These are phyloP conservation scores for Ophioceras dolichostomum DNA, from an alignment of 2,329 filamentous ascomycete species.

Conservation along the genomic window DNA sequence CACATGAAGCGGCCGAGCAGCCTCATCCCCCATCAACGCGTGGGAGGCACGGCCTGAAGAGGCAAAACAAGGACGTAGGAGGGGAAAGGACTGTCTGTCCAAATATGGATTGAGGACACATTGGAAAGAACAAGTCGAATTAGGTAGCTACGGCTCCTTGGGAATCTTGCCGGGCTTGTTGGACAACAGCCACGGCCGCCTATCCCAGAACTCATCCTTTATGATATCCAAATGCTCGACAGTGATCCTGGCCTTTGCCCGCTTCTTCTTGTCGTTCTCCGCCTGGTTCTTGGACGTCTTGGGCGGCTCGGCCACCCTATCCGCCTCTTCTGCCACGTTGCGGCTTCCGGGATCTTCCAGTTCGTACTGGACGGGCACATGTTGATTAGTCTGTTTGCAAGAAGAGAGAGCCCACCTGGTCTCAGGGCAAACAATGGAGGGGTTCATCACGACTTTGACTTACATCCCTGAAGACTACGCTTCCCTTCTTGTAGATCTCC, in stretches of 20 bases:
- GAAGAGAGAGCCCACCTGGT: too few species aligned
- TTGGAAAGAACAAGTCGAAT: neutral
- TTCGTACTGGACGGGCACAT: conserved; percentile 44
- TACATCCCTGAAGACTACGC: conserved; percentile 75
- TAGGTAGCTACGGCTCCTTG: conserved; percentile 32
- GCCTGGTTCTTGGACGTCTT: conserved; percentile 64
- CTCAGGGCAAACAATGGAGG: neutral
- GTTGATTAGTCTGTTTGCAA: neutral
- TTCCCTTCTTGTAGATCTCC: conserved; percentile 88
- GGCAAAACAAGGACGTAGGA: too few species aligned
- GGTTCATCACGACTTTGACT: too few species aligned
- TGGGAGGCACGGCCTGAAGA: too few species aligned
- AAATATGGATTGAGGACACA: too few species aligned
- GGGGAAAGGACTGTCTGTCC: too few species aligned
- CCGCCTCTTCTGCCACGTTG: conserved; percentile 30
- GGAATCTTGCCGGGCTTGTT: conserved; percentile 61
- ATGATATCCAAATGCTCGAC: conserved; percentile 89
- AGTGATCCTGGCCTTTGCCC: conserved; percentile 67
- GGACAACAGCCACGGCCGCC: conserved; percentile 71
- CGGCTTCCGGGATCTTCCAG: conserved; percentile 45
- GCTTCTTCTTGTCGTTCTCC: conserved; percentile 72
- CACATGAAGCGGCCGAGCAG: too few species aligned
- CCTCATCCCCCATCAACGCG: too few species aligned
- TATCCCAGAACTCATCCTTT: conserved; percentile 87
- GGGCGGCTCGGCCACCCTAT: conserved; percentile 36